Evolutionary conservation across 2,329 filamentous ascomycete genomes (phyloP).

Genomic region (Graphium sp.): DNA sequence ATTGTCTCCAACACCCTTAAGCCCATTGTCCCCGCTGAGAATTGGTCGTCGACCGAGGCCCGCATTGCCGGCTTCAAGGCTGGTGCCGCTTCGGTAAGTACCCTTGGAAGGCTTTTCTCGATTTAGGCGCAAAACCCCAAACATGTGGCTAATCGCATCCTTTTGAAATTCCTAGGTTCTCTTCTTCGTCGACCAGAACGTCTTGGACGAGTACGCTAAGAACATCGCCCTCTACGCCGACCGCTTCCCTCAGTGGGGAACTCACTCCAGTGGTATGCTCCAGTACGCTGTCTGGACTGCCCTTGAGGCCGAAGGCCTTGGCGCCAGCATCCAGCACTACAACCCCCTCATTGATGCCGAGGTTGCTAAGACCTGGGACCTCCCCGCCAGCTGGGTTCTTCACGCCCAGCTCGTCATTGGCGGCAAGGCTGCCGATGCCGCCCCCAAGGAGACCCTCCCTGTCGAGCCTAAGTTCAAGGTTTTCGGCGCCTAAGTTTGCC

Average conservation of each 20-base stretch:
- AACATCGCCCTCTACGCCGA: slow-evolving; percentile 61
- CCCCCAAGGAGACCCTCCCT: slow-evolving; percentile 47
- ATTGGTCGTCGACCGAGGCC: slow-evolving; percentile 34
- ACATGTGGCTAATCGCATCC: no score
- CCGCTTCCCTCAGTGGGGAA: slow-evolving; percentile 61
- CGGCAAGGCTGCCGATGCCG: slow-evolving; percentile 34
- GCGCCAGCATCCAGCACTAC: slow-evolving; percentile 86
- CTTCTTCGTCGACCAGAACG: slow-evolving; percentile 68
- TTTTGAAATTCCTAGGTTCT: no score
- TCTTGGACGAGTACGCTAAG: slow-evolving; percentile 48
- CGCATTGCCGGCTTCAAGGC: slow-evolving; percentile 42
- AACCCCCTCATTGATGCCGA: slow-evolving; percentile 69
- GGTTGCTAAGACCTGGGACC: slow-evolving; percentile 50
- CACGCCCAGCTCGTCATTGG: slow-evolving; percentile 79
- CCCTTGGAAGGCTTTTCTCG: no score
- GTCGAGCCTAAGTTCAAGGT: slow-evolving; percentile 52
- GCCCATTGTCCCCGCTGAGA: slow-evolving; percentile 47
- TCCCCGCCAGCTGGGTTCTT: slow-evolving; percentile 60
- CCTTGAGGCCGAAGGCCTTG: slow-evolving; percentile 68
- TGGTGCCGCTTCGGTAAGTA: no score
- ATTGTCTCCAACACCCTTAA: slow-evolving; percentile 48
- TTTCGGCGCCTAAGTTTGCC: slow-evolving; percentile 31
- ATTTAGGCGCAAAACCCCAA: no score
- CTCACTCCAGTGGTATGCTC: slow-evolving; percentile 67
- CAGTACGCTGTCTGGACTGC: slow-evolving; percentile 70